phyloP scores from a whole-genome alignment of 192 early-diverging fungal genomes.

The Umbelopsis sp. region DNA sequence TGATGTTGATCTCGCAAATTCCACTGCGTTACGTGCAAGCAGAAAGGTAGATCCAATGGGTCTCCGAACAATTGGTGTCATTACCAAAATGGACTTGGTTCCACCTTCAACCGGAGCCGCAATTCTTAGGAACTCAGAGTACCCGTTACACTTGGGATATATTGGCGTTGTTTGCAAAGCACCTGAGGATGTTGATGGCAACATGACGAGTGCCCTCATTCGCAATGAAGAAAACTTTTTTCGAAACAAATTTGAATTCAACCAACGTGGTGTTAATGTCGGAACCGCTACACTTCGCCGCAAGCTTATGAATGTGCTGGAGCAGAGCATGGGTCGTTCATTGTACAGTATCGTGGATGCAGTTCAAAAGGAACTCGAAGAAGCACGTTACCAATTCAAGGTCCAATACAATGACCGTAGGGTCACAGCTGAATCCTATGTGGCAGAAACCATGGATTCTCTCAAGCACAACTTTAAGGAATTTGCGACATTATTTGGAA shows the following conservation, averaged over 20 bases:
- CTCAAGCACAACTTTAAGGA: constrained; percentile 95
- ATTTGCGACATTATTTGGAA: constrained; percentile 90
- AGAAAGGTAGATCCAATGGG: constrained; percentile 80
- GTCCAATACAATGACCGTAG: constrained; percentile 97
- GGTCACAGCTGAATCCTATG: constrained; percentile 94
- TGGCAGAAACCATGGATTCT: constrained; percentile 90
- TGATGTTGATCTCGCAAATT: constrained; percentile 87
- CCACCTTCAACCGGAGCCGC: constrained; percentile 75
- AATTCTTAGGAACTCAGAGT: constrained; percentile 89
- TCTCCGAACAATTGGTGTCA: constrained; percentile 78
- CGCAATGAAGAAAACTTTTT: constrained; percentile 60
- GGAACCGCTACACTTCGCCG: constrained; percentile 86
- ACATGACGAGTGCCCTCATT: constrained; percentile 56
- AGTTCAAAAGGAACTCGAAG: constrained; percentile 93
- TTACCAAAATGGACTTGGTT: constrained; percentile 89
- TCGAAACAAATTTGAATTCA: constrained; percentile 54
- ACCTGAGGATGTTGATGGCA: constrained; percentile 35
- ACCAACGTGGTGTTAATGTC: constrained; percentile 70
- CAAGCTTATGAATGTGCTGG: constrained; percentile 87
- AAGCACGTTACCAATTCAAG: constrained; percentile 97
- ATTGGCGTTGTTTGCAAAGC: constrained; percentile 94
- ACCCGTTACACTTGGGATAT: constrained; percentile 93
- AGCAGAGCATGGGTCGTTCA: constrained; percentile 87
- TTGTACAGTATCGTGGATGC: constrained; percentile 85
- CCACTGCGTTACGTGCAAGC: constrained; percentile 77